Base-by-base conservation (phyloP, 164 flowering plant genomes). In the Liriodendron chinense region DNA sequence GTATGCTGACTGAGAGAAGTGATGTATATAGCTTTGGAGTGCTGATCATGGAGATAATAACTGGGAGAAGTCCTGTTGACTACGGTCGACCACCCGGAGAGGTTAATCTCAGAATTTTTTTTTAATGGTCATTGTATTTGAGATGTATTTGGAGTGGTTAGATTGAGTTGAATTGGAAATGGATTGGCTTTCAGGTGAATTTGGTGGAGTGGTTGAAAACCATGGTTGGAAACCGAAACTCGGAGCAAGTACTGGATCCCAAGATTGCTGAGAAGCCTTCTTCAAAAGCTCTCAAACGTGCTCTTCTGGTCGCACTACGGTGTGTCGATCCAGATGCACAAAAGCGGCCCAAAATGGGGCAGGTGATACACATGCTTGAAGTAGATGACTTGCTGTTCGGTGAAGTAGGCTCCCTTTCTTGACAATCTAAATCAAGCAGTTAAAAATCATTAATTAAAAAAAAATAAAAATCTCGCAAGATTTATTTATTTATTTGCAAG, bases 261-360 rank as follows among this genome's bases (percentile, higher is more conserved):
- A 95, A 90, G 80, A 66, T 95, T 80, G 93, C 91, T 23, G 91
- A 89, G 75, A 85, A 81, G 85, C 97, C 99, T 63, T 50, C 94
- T 79, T 84, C 97, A 18, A 92, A 91, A 82, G 93, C 93, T 63
- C 86, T 94, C 20, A 94, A 94, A 83, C 90, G 97, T 49, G 85
- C 82, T 53, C 85, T 94, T 56, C 75, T 94, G 77, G 97, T 94
- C 43, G 94, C 97, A 78, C 92, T 92, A 57, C 83, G 89, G 26
- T 94, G 98, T 83, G 97, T 94, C 13, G 97, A 94, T 75, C 98
- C 99, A n/a, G 98, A 90, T 81, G 94, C 98, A 56, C 86, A 82
- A 75, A 94, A 95, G 87, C 89, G 98, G 79, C 99, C 98, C 16
- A 95, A 94, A 84, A 95, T 95, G 96, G 99, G 99, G 24, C 94